A percentile compares a stretch with the other conserved stretches of the same genome.
phyloP scores from a whole-genome alignment of 768 basidiomycete species.

The Collybiopsis luxurians region DNA sequence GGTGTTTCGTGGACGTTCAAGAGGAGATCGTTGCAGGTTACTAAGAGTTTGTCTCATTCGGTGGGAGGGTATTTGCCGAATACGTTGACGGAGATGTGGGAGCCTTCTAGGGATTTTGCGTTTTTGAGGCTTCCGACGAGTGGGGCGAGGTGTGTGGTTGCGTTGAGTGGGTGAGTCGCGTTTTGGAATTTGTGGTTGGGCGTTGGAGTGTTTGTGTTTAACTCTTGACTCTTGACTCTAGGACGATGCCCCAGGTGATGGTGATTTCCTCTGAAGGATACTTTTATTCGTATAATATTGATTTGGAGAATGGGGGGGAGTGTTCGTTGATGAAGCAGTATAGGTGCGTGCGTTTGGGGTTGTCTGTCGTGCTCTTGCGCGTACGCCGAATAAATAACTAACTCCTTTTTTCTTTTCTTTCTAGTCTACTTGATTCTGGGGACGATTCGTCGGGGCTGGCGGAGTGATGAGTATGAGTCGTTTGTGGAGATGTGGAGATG shows the following conservation, averaged over 20 bases:
- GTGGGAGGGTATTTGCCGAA: conserved; percentile 86
- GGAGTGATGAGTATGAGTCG: neutral
- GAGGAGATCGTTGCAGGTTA: conserved; percentile 70
- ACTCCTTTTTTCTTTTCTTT: neutral
- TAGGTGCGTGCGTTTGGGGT: no score
- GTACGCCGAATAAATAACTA: no score
- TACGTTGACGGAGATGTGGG: conserved; percentile 94
- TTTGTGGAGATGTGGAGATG: no score
- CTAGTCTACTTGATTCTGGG: conserved; percentile 2
- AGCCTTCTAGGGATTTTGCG: conserved; percentile 93
- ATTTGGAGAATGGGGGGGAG: conserved; percentile 94
- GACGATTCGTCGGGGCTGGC: conserved; percentile 2
- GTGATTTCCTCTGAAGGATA: conserved; percentile 94
- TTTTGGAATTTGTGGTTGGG: no score
- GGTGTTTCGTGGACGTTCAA: conserved; percentile 42
- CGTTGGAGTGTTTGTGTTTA: no score
- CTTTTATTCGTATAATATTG: conserved; percentile 94
- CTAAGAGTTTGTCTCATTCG: conserved; percentile 72
- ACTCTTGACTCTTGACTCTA: conserved; percentile 33
- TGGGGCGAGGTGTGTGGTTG: conserved; percentile 84
- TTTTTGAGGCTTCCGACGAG: conserved; percentile 78
- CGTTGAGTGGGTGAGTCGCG: conserved; percentile 73
- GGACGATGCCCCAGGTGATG: conserved; percentile 95
- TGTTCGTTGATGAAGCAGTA: conserved; percentile 95
- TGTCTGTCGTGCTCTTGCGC: no score